Conservation (phyloP, 495 filamentous ascomycete species). For the Xylaria palmicola region DNA sequence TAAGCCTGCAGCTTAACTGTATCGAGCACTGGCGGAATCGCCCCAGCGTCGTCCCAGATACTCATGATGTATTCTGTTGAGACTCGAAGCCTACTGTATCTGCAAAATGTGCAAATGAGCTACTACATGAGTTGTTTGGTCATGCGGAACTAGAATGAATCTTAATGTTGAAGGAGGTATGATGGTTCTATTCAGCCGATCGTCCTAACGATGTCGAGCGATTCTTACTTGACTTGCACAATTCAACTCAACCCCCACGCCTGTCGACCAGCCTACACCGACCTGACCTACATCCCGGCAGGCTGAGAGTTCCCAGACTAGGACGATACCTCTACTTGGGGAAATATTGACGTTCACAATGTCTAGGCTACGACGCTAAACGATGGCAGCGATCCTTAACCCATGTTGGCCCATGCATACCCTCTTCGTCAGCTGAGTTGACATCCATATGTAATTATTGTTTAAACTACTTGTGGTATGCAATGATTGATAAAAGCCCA, state of each 20-base stretch:
- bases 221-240: neutral
- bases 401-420: no score
- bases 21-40: constrained; percentile 13
- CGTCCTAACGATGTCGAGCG: neutral
- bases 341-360: neutral
- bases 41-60: constrained; percentile 21
- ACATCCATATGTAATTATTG: no score
- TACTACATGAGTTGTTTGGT: neutral
- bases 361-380: neutral
- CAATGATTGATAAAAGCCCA: no score
- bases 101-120: neutral
- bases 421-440: no score
- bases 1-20: constrained; percentile 7
- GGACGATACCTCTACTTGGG: no score
- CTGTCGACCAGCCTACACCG: neutral
- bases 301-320: no score
- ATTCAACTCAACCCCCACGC: neutral
- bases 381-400: no score
- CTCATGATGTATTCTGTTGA: neutral
- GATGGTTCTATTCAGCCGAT: constrained; percentile 1
- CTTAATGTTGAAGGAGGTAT: neutral
- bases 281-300: neutral
- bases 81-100: neutral
- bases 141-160: neutral
- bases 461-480: no score